Percentiles rank a stretch among this genome's conserved stretches.
Evolutionary conservation across 1,284 basidiomycete species (phyloP).

Genomic region (Bjerkandera adusta): DNA sequence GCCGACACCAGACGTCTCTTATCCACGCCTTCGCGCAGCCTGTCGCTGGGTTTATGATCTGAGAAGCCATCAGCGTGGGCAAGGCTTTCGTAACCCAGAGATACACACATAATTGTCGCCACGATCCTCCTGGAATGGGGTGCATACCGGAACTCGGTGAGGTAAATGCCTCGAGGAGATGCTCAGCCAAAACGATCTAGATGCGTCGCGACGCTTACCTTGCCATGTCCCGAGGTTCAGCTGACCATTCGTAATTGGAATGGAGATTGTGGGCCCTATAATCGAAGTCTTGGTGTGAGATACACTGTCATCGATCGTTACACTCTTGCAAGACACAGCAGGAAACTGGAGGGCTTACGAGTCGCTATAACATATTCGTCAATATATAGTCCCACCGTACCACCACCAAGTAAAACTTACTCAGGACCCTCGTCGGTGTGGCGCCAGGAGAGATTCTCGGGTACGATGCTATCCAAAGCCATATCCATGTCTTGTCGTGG

Average conservation of each 20-base stretch:
- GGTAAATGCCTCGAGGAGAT: conserved; percentile 57
- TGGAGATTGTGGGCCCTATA: conserved; percentile 76
- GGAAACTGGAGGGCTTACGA: conserved; percentile 57
- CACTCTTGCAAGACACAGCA: no score
- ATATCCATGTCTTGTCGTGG: conserved; percentile 71
- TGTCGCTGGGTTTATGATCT: not conserved
- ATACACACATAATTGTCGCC: conserved; percentile 76
- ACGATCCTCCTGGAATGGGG: conserved; percentile 70
- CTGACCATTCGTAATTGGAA: conserved; percentile 83
- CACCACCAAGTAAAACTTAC: conserved; percentile 42
- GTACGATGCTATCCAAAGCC: conserved; percentile 86
- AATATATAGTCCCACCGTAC: not conserved
- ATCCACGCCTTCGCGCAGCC: not conserved
- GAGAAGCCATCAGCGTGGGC: not conserved
- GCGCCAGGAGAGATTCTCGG: conserved; percentile 82
- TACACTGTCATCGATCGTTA: conserved; percentile 50
- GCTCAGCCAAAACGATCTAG: no score
- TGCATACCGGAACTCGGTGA: conserved; percentile 75
- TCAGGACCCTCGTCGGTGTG: conserved; percentile 92
- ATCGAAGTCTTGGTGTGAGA: conserved; percentile 91
- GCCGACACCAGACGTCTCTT: not conserved
- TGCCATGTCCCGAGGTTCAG: conserved; percentile 93
- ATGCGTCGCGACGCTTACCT: conserved; percentile 39
- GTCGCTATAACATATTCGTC: conserved; percentile 44
- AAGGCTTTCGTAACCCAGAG: not conserved